These are phyloP conservation scores for Monilinia fructicola DNA, from an alignment of 2,329 filamentous ascomycete species.

Conservation along the genomic window DNA sequence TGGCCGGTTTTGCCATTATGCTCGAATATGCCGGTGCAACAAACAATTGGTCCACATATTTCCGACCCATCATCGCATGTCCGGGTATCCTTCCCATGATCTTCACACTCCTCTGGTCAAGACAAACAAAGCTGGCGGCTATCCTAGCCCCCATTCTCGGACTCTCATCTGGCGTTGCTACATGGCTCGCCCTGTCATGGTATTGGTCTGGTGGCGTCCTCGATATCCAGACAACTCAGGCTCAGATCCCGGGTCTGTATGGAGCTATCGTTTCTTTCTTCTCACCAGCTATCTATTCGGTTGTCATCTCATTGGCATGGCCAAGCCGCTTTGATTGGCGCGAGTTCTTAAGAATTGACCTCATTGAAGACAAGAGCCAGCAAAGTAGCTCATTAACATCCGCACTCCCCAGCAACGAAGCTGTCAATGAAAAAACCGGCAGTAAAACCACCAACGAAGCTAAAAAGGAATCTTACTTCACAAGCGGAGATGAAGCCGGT, in stretches of 20 bases:
- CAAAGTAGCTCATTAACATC: not conserved
- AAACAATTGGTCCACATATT: constrained; percentile 44
- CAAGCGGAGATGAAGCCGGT: not conserved
- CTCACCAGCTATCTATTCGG: constrained; percentile 46
- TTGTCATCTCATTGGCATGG: constrained; percentile 48
- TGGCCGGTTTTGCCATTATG: constrained; percentile 49
- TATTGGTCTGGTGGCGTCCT: constrained; percentile 45
- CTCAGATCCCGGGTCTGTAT: constrained; percentile 52
- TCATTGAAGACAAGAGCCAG: constrained; percentile 43
- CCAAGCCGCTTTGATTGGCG: constrained; percentile 48
- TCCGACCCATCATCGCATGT: constrained; percentile 27
- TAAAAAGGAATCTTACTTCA: constrained; percentile 3
- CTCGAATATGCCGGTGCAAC: constrained; percentile 51
- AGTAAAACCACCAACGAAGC: not conserved
- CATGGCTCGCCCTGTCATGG: constrained; percentile 52
- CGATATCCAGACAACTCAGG: constrained; percentile 49
- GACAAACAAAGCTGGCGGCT: constrained; percentile 49
- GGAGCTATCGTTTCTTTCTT: constrained; percentile 52
- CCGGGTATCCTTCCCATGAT: constrained; percentile 39
- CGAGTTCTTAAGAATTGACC: constrained; percentile 47
- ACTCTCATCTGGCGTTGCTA: constrained; percentile 50
- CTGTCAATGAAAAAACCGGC: constrained; percentile 26
- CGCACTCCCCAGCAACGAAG: constrained; percentile 25
- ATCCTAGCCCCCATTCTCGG: constrained; percentile 52
- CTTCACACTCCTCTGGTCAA: constrained; percentile 43